Evolutionary conservation across 2,329 filamentous ascomycete species (phyloP), one percentile per base, ranked within the genome.

Genomic region (Apiospora aurea): DNA sequence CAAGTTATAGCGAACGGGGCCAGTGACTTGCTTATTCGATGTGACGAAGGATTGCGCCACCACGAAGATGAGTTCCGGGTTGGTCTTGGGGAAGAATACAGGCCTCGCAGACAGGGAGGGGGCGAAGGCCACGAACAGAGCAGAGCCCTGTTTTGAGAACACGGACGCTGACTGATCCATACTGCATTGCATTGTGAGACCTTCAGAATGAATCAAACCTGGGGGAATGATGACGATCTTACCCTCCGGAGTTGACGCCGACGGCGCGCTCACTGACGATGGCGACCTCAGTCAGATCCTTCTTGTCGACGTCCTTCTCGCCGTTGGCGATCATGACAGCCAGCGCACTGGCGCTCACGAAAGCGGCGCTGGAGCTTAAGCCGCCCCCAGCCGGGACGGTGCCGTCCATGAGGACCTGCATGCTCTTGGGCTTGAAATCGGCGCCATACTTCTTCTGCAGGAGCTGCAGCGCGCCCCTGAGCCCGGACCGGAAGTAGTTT

Each of bases 91-190:
- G 81, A 99, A 94, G 53, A 91, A 88, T 73, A 98, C 91, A 66
- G 95, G 92, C 71, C 90, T 88, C 44, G 93, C 94, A 34, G 89
- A 87, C 69, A 99, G 91, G 24, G 85, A 87, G 3, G 96, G 96
- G 75, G 91, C 91, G 85, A 99, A 99, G 13, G 92, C 93, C 73
- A 98, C 96, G 80, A 97, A 95, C 61, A 98, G 89, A 13, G 96
- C 95, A 51, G 93, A 94, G 69, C 94, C 95, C 75, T 92, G 91
- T 78, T 94, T 88, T 0, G 95, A 96, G 83, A 99, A 96, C 75
- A 99, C 96, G 0, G 96, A 98, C 46, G 96, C 96, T 18, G 95
- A 92, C 84, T 99, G 96, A 80, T 99, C 96, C 96, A 99, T 98
- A 71, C 95, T 94, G 74, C 73, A 71, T 46, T 46, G 66, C 38